Evolutionary conservation across 129 eudicot species (phyloP), one percentile per base, ranked within the genome.

Genomic region (Arctium minus): DNA sequence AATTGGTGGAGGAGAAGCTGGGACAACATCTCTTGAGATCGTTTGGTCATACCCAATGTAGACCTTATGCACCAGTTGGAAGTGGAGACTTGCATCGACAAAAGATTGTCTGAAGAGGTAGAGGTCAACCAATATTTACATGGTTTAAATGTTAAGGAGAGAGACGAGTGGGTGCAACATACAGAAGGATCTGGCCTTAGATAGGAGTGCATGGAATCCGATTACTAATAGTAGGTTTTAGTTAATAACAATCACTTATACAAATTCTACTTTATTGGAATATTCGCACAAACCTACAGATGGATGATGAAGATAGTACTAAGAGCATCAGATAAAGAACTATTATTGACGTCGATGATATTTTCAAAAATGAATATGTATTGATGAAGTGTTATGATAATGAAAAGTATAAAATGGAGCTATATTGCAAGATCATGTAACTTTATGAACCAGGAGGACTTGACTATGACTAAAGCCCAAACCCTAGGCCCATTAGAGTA

Each of bases 381-480:
- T 48, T 48, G 64, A 15, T 22, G 5, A 53, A 78, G 33, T 35
- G 72, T 81, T 73, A 81, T 60, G 39, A 62, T 37, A 39, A 44
- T 46, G 42, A 56, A 56, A 1, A 60, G 73, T 39, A 73, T 22
- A 35, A 56, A 81, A 12, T 56, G 48, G 64, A 73, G 69, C 65
- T 81, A 73, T 60, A 71, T 73, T 81, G 73, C 65, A 73, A 80
- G 74, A 81, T 71, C 79, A 81, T 81, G 46, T 60, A 53, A 15
- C 13, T 18, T n/a, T 11, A 56, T 62, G 35, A 73, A 46, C 18
- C 33, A 70, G 77, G 70, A 79, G 44, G 64, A 79, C 67, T n/a
- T 13, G 76, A 44, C 44, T 31, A 70, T 18, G 68, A 60, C 15
- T 36, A 30, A 42, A 79, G 67, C 39, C 74, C 75, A 68, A 39